These are phyloP conservation scores for Trichoderma polysporum DNA, from an alignment of 2,329 filamentous ascomycete species.

Conservation along the genomic window DNA sequence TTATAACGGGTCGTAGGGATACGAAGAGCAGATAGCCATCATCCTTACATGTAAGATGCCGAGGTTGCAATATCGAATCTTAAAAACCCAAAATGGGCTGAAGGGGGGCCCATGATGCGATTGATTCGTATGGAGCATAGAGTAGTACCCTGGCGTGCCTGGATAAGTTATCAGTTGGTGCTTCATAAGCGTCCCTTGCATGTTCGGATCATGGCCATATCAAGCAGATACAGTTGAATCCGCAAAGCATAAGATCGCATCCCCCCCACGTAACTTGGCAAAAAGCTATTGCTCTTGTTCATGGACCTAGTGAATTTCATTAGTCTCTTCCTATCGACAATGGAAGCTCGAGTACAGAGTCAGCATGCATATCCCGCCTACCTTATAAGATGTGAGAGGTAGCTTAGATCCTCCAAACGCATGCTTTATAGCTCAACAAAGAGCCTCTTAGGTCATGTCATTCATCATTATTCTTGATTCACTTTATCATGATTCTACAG, in stretches of 20 bases:
- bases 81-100: not conserved
- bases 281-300: not conserved
- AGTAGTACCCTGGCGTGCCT: not conserved
- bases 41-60: not conserved
- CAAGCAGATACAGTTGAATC: not conserved
- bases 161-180: not conserved
- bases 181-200: too few species aligned
- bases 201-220: not conserved
- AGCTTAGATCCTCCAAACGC: not conserved
- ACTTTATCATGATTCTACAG: not conserved
- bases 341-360: not conserved
- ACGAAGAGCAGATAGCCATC: not conserved
- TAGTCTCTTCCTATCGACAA: not conserved
- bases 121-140: not conserved
- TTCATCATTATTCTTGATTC: not conserved
- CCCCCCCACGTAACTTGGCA: not conserved
- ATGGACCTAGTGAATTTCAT: not conserved
- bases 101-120: not conserved
- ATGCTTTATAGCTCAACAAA: not conserved
- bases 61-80: not conserved
- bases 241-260: not conserved
- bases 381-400: not conserved
- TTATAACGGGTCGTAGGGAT: not conserved
- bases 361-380: not conserved
- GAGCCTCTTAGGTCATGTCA: not conserved